phyloP scores from a whole-genome alignment of 2,329 filamentous ascomycete genomes.

The Endoconidiophora polonica region DNA sequence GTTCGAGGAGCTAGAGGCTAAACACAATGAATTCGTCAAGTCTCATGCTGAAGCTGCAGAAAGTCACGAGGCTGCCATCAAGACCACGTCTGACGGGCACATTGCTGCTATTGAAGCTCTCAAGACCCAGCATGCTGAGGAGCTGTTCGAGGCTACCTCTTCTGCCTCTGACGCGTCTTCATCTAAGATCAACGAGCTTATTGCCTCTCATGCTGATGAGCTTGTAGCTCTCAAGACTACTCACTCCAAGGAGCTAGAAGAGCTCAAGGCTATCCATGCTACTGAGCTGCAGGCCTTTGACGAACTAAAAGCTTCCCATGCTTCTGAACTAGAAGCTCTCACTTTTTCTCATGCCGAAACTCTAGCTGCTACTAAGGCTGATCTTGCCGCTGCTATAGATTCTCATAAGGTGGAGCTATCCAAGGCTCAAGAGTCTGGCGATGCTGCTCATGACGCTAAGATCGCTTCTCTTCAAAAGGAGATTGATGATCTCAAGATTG shows the following conservation, averaged over 20 bases:
- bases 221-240: constrained; percentile 26
- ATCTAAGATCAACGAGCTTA: constrained; percentile 26
- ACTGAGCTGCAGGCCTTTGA: constrained; percentile 17
- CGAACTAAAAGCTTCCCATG: constrained; percentile 27
- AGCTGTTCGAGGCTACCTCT: constrained; percentile 24
- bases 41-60: constrained; percentile 22
- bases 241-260: constrained; percentile 27
- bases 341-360: constrained; percentile 25
- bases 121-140: constrained; percentile 39
- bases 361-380: constrained; percentile 27
- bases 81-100: constrained; percentile 27
- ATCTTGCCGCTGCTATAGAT: constrained; percentile 22
- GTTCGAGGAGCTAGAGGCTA: constrained; percentile 41
- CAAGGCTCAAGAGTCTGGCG: constrained; percentile 23
- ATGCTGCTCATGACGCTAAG: constrained; percentile 26
- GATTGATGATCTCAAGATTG: constrained; percentile 19
- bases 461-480: constrained; percentile 32
- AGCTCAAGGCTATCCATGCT: constrained; percentile 25
- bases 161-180: constrained; percentile 36
- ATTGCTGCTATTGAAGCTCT: constrained; percentile 35
- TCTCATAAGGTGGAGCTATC: constrained; percentile 27
- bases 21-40: constrained; percentile 34
- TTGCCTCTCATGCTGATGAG: constrained; percentile 24
- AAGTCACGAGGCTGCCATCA: constrained; percentile 26
- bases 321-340: constrained; percentile 30